Evolutionary conservation across 345 rosid genomes (phyloP).

Genomic region (Linum lewisii): DNA sequence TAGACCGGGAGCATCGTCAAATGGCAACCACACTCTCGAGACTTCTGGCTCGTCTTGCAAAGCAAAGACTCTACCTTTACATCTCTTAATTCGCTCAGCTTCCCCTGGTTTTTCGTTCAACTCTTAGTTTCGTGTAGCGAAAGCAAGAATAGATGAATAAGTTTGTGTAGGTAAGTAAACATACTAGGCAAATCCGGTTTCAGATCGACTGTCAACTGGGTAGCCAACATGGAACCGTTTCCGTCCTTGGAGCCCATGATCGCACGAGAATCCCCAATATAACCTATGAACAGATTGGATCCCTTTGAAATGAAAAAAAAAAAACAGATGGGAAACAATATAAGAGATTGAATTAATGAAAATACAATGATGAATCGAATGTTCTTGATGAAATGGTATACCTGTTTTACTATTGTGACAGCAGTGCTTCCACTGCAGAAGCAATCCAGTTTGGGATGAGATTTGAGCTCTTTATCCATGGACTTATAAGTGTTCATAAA

Average conservation of each 20-base stretch:
- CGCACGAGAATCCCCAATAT: constrained; percentile 92
- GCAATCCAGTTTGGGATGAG: constrained; percentile 84
- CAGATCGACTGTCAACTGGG: constrained; percentile 83
- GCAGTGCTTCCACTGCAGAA: constrained; percentile 98
- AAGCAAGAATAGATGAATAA: too few relatives aligned
- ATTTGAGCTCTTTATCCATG: constrained; percentile 73
- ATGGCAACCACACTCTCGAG: constrained; percentile 97
- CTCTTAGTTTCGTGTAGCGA: neutral
- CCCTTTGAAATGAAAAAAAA: constrained; percentile 66
- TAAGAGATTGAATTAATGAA: too few relatives aligned
- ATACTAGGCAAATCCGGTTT: constrained; percentile 95
- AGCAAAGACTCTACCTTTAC: constrained; percentile 94
- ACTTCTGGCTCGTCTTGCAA: constrained; percentile 98
- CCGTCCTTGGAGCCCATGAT: constrained; percentile 64
- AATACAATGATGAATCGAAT: too few relatives aligned
- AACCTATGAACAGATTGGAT: constrained; percentile 64
- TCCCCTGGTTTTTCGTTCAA: constrained; percentile 40
- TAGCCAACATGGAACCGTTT: constrained; percentile 53
- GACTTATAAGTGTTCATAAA: constrained; percentile 66
- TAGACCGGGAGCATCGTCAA: constrained; percentile 95
- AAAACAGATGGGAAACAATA: too few relatives aligned
- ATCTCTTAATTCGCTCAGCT: constrained; percentile 83
- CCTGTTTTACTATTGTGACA: constrained; percentile 85
- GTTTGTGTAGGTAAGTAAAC: constrained; percentile 20
- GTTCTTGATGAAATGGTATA: constrained; percentile 15